A percentile compares a stretch with the other conserved stretches of the same genome.
Conservation (phyloP, 208 protist species). For the Leishmania amazonensis region DNA sequence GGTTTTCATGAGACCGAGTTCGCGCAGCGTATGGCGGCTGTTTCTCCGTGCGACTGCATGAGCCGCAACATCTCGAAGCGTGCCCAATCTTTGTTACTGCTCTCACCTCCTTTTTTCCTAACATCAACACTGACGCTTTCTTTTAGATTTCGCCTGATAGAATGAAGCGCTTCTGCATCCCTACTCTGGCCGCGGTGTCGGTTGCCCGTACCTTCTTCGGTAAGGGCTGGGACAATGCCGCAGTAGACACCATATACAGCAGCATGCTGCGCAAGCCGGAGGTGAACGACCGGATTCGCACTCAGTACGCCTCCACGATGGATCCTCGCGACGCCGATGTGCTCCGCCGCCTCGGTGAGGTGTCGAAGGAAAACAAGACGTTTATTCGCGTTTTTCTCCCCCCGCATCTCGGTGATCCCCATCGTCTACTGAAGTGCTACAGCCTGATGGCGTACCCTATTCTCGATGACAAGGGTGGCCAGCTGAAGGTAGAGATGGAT, state of each 20-base stretch:
- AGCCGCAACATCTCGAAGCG: neutral
- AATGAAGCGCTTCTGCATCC: slow-evolving; percentile 82
- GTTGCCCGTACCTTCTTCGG: slow-evolving; percentile 84
- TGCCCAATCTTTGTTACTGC: neutral
- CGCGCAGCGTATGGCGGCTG: neutral
- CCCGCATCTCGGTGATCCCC: slow-evolving; percentile 86
- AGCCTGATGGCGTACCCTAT: slow-evolving; percentile 91
- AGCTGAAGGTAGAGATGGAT: slow-evolving; percentile 89
- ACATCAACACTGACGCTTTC: neutral
- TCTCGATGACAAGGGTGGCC: slow-evolving; percentile 88
- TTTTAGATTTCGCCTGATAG: slow-evolving; percentile 28
- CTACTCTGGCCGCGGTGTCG: slow-evolving; percentile 43
- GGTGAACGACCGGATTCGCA: slow-evolving; percentile 85
- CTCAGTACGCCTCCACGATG: slow-evolving; percentile 85
- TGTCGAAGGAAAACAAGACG: slow-evolving; percentile 88
- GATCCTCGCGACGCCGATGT: slow-evolving; percentile 86
- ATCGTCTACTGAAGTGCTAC: slow-evolving; percentile 90
- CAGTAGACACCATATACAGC: slow-evolving; percentile 84
- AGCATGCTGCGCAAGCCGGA: slow-evolving; percentile 88
- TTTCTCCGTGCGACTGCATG: neutral
- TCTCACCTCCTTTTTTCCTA: slow-evolving; percentile 2
- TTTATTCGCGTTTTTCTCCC: slow-evolving; percentile 88
- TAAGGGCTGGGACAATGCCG: slow-evolving; percentile 91
- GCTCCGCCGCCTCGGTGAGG: slow-evolving; percentile 74
- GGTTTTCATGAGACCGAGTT: neutral